A percentile compares a stretch with the other conserved stretches of the same genome.
Evolutionary conservation across 2,329 filamentous ascomycete species (phyloP).

Genomic region (Phialophora chinensis): DNA sequence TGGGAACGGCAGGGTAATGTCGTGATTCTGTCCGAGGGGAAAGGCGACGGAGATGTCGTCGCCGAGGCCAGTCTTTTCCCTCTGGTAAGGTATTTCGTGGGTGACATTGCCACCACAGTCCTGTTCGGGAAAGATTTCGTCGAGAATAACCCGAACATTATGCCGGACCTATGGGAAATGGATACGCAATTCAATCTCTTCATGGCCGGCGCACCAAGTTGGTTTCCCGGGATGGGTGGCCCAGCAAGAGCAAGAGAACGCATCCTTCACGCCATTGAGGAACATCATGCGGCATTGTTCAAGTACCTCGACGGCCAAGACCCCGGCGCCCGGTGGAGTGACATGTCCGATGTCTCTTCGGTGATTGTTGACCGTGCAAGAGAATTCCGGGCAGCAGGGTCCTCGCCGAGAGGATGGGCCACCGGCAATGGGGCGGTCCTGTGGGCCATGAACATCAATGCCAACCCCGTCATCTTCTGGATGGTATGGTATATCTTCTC

Average conservation of each 20-base stretch:
- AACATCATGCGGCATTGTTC: constrained; percentile 53
- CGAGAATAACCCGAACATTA: constrained; percentile 58
- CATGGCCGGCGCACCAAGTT: constrained; percentile 61
- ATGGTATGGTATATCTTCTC: constrained; percentile 55
- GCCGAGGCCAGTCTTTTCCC: constrained; percentile 60
- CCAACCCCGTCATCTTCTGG: constrained; percentile 60
- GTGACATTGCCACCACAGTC: constrained; percentile 53
- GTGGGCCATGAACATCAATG: constrained; percentile 58
- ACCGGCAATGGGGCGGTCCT: constrained; percentile 58
- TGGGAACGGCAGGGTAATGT: constrained; percentile 65
- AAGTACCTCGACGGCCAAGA: constrained; percentile 51
- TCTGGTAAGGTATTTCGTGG: constrained; percentile 64
- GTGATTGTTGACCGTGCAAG: constrained; percentile 52
- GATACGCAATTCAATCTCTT: constrained; percentile 62
- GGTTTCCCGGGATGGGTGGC: constrained; percentile 57
- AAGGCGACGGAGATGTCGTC: constrained; percentile 43
- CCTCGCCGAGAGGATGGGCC: constrained; percentile 40
- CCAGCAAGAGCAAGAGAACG: constrained; percentile 56
- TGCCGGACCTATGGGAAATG: constrained; percentile 62
- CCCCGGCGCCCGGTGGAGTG: constrained; percentile 52
- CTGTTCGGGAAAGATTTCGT: constrained; percentile 61
- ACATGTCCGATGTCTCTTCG: constrained; percentile 57
- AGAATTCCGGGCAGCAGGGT: constrained; percentile 45
- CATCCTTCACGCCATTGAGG: constrained; percentile 49
- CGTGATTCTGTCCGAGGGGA: constrained; percentile 47